A percentile compares a stretch with the other conserved stretches of the same genome.
These are phyloP conservation scores for Mycena maculata DNA, from an alignment of 768 basidiomycete genomes.

Conservation along the genomic window DNA sequence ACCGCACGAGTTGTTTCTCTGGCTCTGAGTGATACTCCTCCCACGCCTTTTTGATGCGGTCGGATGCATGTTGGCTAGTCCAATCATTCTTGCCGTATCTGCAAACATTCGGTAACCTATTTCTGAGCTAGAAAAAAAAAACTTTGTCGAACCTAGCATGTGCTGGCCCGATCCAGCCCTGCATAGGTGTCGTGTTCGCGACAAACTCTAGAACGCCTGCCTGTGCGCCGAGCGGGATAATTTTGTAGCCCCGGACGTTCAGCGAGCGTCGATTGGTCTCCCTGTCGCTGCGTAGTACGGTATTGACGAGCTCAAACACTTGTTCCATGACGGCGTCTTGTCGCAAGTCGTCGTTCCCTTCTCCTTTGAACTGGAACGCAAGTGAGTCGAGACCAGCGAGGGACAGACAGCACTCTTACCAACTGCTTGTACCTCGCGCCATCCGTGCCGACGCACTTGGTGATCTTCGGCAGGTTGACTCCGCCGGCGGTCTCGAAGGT, in stretches of 20 bases:
- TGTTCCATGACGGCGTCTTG: conserved; percentile 99
- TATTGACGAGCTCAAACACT: conserved; percentile 91
- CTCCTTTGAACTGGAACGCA: conserved; percentile 83
- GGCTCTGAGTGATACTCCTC: conserved; percentile 43
- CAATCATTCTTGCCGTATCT: conserved; percentile 79
- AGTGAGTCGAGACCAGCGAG: neutral
- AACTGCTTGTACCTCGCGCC: conserved; percentile 80
- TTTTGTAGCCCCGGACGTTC: conserved; percentile 85
- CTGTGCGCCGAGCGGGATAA: conserved; percentile 83
- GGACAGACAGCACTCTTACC: conserved; percentile 56
- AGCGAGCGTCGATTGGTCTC: conserved; percentile 81
- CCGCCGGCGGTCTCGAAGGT: conserved; percentile 80
- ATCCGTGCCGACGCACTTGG: conserved; percentile 72
- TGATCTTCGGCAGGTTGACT: conserved; percentile 85
- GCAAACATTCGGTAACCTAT: conserved; percentile 10
- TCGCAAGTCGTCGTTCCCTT: conserved; percentile 89
- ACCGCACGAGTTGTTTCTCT: conserved; percentile 40
- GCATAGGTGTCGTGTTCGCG: conserved; percentile 75
- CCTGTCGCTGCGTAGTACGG: conserved; percentile 76
- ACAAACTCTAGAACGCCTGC: conserved; percentile 95
- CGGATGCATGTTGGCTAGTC: conserved; percentile 44
- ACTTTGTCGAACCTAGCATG: conserved; percentile 65
- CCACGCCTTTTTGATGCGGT: conserved; percentile 43
- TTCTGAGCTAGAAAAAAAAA: neutral
- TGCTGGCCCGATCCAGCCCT: conserved; percentile 68